Percentiles rank a stretch among this genome's conserved stretches.
phyloP scores from a whole-genome alignment of 345 rosid species.

The Zanthoxylum bungeanum region DNA sequence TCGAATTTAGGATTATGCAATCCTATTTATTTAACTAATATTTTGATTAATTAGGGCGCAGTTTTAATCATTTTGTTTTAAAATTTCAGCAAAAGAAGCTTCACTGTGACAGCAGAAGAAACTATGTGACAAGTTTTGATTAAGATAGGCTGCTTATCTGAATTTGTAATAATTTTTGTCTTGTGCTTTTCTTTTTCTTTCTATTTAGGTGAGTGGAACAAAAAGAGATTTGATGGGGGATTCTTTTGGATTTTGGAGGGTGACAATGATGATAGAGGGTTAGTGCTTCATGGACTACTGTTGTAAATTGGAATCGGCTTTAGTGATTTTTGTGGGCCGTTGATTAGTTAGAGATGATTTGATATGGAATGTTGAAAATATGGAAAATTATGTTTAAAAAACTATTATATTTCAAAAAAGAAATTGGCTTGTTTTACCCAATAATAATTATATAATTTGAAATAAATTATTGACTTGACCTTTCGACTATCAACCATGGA shows the following conservation, averaged over 20 bases:
- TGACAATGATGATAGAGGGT: too few relatives aligned
- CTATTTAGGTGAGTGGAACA: not conserved
- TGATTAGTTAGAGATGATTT: not conserved
- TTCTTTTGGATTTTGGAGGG: not conserved
- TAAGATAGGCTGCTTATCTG: not conserved
- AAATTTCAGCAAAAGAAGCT: conserved; percentile 17
- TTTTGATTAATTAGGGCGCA: too few relatives aligned
- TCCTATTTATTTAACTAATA: too few relatives aligned
- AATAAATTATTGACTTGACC: not conserved
- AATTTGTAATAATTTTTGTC: not conserved
- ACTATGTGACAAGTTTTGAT: conserved; percentile 1
- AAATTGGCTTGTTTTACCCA: too few relatives aligned
- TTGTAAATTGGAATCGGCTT: not conserved
- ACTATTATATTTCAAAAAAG: too few relatives aligned
- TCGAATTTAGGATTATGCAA: too few relatives aligned
- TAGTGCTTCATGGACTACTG: not conserved
- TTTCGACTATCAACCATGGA: not conserved
- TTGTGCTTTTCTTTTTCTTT: not conserved
- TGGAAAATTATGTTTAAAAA: too few relatives aligned
- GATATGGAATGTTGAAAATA: not conserved
- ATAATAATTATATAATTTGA: too few relatives aligned
- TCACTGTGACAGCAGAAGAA: conserved; percentile 23
- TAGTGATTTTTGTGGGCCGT: conserved; percentile 4
- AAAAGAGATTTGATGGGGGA: not conserved
- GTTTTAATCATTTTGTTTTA: not conserved